Evolutionary conservation across 208 protist species (phyloP), one percentile per base, ranked within the genome.

Genomic region (Trypanosoma caninum): DNA sequence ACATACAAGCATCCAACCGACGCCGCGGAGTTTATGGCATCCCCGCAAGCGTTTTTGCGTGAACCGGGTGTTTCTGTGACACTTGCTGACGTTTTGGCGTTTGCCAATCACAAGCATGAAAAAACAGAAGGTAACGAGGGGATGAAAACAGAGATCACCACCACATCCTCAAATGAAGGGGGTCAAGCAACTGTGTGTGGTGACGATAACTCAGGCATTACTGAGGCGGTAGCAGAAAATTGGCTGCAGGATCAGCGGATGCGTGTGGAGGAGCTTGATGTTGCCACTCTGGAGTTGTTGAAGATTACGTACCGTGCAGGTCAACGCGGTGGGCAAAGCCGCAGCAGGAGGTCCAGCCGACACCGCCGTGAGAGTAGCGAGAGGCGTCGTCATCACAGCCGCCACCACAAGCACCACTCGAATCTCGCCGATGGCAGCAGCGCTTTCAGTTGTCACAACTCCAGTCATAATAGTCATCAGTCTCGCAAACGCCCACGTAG

Each of bases 231-330:
- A 20, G 77, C 69, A 16, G 62, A 82, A 23, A 56, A 42, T 28
- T 94, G 87, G 84, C 59, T 82, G 5, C 45, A 42, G 9, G 82
- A 91, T 46, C 87, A 94, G 72, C 81, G 84, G 7, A 65, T 61
- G 33, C 84, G 87, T 48, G 40, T 79, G 54, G 65, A 74, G 27
- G 76, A 72, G 10, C 65, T 94, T 9, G 87, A 94, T 48, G 54
- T 82, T 38, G 76, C 87, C 8, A 62, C 71, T 18, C 67, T 88
- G 48, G 72, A 74, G 25, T 41, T 86, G 47, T 54, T 91, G 23
- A 63, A 55, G 3, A 57, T 94, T 40, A 58, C 22, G 2, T 94
- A 94, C 57, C 67, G 65, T 22, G 18, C 20, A 18, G 41, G 62
- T 5, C 59, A 72, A 11, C 33, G 23, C 3, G 30, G 50, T 46